phyloP scores from a whole-genome alignment of 768 basidiomycete species.

The Lactarius pseudohatsudake region DNA sequence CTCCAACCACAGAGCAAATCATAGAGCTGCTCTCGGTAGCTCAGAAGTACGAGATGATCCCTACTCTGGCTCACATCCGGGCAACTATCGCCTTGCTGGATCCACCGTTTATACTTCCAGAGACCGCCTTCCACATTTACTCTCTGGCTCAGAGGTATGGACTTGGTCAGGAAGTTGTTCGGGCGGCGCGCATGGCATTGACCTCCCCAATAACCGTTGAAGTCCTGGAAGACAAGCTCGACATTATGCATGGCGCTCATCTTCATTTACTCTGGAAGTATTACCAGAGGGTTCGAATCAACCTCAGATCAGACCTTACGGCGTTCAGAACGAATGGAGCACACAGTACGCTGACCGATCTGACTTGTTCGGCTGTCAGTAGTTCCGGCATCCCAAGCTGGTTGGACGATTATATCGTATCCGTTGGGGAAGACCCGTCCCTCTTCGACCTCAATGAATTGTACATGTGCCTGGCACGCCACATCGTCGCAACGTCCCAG shows the following conservation, averaged over 20 bases:
- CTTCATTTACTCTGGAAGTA: neutral
- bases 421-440: neutral
- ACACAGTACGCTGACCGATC: neutral
- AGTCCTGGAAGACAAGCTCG: neutral
- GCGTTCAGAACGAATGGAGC: neutral
- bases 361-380: neutral
- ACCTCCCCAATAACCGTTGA: neutral
- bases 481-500: too few species aligned
- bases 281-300: neutral
- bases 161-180: neutral
- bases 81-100: neutral
- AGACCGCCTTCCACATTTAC: slow-evolving; percentile 8
- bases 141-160: neutral
- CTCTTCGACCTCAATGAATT: too few species aligned
- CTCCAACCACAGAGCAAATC: neutral
- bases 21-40: neutral
- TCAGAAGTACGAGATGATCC: neutral
- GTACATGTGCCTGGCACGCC: too few species aligned
- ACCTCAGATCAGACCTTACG: neutral
- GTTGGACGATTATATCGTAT: neutral
- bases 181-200: neutral
- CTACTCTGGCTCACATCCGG: neutral
- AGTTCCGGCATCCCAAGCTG: neutral
- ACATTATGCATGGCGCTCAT: neutral
- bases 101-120: neutral